Conservation (phyloP, 179 eudicot species). For the Spinacia oleracea region DNA sequence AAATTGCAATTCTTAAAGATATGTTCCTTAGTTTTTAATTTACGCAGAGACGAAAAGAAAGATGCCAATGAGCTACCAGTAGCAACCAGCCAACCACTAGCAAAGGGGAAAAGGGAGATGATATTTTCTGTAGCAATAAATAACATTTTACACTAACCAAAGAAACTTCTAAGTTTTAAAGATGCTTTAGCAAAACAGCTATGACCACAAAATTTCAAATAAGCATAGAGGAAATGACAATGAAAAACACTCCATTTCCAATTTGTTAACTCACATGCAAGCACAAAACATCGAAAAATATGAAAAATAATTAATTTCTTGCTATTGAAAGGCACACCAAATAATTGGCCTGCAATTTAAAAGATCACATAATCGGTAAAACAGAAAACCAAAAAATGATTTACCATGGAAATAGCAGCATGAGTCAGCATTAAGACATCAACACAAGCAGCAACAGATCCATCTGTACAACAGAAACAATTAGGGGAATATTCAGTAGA, state of each 20-base stretch:
- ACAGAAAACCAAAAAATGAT: slow-evolving; percentile 4
- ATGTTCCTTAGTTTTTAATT: background rate
- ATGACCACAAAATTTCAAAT: background rate
- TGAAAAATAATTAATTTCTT: background rate
- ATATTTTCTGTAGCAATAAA: background rate
- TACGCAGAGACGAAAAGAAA: background rate
- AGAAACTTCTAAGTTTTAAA: background rate
- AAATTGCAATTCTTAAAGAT: background rate
- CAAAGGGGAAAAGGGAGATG: background rate
- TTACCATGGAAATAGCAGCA: slow-evolving; percentile 93
- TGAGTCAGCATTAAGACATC: slow-evolving; percentile 97
- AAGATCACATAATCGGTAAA: background rate
- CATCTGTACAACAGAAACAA: slow-evolving; percentile 55
- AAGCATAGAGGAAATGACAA: background rate
- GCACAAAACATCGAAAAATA: background rate
- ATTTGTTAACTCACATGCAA: background rate
- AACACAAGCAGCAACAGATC: slow-evolving; percentile 66
- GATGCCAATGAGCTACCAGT: background rate
- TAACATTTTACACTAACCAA: background rate
- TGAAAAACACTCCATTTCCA: slow-evolving; percentile 5
- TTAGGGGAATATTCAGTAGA: slow-evolving; percentile 12
- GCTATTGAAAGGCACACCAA: slow-evolving; percentile 1
- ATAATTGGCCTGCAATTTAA: background rate
- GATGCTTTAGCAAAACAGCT: background rate
- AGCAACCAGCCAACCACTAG: too few relatives aligned